Conservation (phyloP, 2,329 filamentous ascomycete genomes). For the Ophiostoma perfectum region DNA sequence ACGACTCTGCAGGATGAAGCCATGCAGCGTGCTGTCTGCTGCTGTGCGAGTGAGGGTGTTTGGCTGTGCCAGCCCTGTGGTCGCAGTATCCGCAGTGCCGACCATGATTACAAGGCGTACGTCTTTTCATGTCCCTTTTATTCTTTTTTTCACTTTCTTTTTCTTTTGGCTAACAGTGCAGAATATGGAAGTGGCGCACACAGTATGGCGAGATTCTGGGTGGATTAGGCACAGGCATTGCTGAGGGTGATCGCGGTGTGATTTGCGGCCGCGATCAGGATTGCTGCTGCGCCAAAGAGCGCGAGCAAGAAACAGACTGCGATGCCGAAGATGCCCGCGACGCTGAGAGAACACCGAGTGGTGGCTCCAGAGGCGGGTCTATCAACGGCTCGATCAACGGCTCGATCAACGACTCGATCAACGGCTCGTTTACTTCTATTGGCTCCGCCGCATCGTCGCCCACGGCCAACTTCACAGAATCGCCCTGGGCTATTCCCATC, state of each 20-base stretch:
- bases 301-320: constrained; percentile 80
- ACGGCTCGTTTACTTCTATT: constrained; percentile 19
- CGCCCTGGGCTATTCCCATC: constrained; percentile 24
- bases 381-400: constrained; percentile 16
- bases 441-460: constrained; percentile 20
- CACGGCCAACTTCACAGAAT: constrained; percentile 10
- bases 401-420: constrained; percentile 21
- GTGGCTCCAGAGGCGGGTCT: constrained; percentile 19
- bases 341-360: constrained; percentile 30
- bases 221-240: constrained; percentile 78
- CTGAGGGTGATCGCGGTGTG: constrained; percentile 81
- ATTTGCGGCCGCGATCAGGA: constrained; percentile 73
- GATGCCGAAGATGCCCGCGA: constrained; percentile 68
- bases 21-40: constrained; percentile 53
- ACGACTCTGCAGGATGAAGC: constrained; percentile 47
- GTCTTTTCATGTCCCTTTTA: constrained; percentile 25
- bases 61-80: constrained; percentile 88
- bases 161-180: constrained; percentile 30
- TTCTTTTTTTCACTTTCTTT: constrained; percentile 10
- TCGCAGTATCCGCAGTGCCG: constrained; percentile 57
- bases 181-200: constrained; percentile 84
- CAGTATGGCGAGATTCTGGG: constrained; percentile 76
- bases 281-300: constrained; percentile 71
- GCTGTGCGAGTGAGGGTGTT: constrained; percentile 52
- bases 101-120: constrained; percentile 55